Evolutionary conservation across 768 basidiomycete genomes (phyloP).

Genomic region (Phaeolepiota aurea): DNA sequence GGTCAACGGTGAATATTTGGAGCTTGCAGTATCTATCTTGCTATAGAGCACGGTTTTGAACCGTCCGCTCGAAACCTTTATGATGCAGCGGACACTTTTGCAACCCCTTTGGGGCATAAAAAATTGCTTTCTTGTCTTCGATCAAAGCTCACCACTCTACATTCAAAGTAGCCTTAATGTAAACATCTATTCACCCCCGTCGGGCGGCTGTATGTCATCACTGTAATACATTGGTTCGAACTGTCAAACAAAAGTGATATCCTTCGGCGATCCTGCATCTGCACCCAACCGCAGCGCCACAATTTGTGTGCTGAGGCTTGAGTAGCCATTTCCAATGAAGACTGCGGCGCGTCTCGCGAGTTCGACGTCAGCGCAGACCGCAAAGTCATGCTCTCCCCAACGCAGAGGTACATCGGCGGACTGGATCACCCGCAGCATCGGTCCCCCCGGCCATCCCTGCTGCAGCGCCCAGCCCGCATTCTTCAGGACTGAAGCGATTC

Average conservation of each 20-base stretch:
- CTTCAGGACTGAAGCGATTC: constrained; percentile 27
- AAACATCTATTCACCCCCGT: too few species aligned
- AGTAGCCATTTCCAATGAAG: constrained; percentile 41
- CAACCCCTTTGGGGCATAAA: too few species aligned
- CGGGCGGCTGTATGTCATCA: too few species aligned
- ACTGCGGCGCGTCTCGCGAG: constrained; percentile 32
- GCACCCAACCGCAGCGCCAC: constrained; percentile 32
- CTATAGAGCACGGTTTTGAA: too few species aligned
- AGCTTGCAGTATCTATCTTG: too few species aligned
- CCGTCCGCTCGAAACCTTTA: too few species aligned
- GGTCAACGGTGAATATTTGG: too few species aligned
- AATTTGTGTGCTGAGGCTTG: constrained; percentile 36
- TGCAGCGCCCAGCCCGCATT: constrained; percentile 21
- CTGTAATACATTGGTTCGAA: not conserved
- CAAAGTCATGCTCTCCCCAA: constrained; percentile 33
- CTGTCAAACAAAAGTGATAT: constrained; percentile 25
- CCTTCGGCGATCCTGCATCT: constrained; percentile 22
- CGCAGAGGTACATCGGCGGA: constrained; percentile 26
- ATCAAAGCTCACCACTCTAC: too few species aligned
- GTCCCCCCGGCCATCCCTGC: constrained; percentile 29
- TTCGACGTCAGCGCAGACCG: constrained; percentile 37
- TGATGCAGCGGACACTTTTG: too few species aligned
- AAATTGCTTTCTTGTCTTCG: too few species aligned
- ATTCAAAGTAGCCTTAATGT: too few species aligned
- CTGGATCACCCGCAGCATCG: constrained; percentile 32